These are phyloP conservation scores for Annulohypoxylon maeteangense DNA, from an alignment of 495 filamentous ascomycete species.

Conservation along the genomic window DNA sequence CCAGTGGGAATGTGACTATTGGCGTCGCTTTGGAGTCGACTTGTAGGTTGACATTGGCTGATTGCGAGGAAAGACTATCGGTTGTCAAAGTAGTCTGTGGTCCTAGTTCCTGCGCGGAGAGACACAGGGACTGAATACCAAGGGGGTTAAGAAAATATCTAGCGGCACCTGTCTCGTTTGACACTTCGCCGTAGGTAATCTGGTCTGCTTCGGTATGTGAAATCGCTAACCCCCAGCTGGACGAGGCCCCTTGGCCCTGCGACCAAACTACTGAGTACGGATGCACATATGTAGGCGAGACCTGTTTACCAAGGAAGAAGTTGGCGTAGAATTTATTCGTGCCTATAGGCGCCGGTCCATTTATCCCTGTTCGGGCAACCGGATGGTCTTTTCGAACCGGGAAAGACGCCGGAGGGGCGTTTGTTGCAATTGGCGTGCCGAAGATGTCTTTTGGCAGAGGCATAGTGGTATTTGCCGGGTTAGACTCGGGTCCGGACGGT, in stretches of 20 bases:
- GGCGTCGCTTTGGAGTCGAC: conserved; percentile 62
- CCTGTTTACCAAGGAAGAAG: conserved; percentile 82
- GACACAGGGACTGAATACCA: conserved; percentile 79
- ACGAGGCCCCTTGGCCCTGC: conserved; percentile 70
- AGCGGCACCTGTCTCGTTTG: conserved; percentile 63
- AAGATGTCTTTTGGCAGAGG: conserved; percentile 56
- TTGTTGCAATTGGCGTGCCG: conserved; percentile 68
- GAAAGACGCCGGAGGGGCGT: conserved; percentile 66
- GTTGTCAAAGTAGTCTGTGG: conserved; percentile 68
- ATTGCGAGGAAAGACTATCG: conserved; percentile 73
- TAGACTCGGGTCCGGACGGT: not conserved
- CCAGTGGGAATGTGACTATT: conserved; percentile 77
- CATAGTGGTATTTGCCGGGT: conserved; percentile 26
- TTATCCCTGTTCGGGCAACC: conserved; percentile 52
- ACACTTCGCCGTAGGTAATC: conserved; percentile 66
- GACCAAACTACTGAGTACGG: conserved; percentile 87
- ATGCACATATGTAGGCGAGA: conserved; percentile 77
- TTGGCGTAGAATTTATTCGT: conserved; percentile 97
- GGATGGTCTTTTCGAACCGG: conserved; percentile 58
- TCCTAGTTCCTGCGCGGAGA: conserved; percentile 81
- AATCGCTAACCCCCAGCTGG: conserved; percentile 80
- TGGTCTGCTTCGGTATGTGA: conserved; percentile 75
- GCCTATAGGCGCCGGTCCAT: conserved; percentile 64
- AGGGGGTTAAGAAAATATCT: conserved; percentile 84
- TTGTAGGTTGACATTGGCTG: conserved; percentile 74